A percentile compares a stretch with the other conserved stretches of the same genome.
Conservation (phyloP, 2,329 filamentous ascomycete genomes). For the Plectosphaerella cucumerina region DNA sequence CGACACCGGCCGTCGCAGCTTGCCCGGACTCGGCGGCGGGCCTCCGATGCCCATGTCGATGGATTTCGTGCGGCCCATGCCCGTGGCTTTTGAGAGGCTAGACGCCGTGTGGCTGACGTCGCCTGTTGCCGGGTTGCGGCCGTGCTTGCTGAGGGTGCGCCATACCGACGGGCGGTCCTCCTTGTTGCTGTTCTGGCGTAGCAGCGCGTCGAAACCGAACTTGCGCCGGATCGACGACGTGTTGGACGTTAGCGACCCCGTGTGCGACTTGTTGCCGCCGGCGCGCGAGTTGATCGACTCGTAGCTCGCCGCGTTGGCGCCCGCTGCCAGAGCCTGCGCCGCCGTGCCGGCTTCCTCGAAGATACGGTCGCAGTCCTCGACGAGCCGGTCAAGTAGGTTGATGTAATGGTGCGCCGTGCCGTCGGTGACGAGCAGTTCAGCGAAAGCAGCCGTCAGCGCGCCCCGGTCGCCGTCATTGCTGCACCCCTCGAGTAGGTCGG, state of each 20-base stretch:
- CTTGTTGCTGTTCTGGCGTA: constrained; percentile 75
- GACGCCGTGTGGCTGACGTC: constrained; percentile 51
- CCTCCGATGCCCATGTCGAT: constrained; percentile 61
- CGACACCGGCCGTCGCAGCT: constrained; percentile 48
- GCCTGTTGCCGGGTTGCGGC: constrained; percentile 54
- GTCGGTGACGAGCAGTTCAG: constrained; percentile 77
- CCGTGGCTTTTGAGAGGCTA: constrained; percentile 60
- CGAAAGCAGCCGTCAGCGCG: constrained; percentile 81
- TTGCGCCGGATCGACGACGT: constrained; percentile 80
- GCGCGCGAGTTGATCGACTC: constrained; percentile 61
- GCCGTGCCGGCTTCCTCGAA: constrained; percentile 60
- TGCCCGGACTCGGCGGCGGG: constrained; percentile 36
- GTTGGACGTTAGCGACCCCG: constrained; percentile 78
- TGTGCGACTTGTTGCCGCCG: constrained; percentile 61
- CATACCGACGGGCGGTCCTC: constrained; percentile 75
- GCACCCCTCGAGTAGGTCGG: constrained; percentile 83
- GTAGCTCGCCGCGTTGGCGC: constrained; percentile 30
- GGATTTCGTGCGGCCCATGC: constrained; percentile 68
- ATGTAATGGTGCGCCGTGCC: constrained; percentile 79
- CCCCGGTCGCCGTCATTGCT: constrained; percentile 88
- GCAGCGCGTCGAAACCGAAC: constrained; percentile 73
- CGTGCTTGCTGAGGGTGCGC: constrained; percentile 82
- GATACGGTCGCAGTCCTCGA: constrained; percentile 85
- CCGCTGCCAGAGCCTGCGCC: constrained; percentile 8
- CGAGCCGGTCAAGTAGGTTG: constrained; percentile 80